Conservation (phyloP, 1,284 basidiomycete genomes). For the Moesziomyces sp. region DNA sequence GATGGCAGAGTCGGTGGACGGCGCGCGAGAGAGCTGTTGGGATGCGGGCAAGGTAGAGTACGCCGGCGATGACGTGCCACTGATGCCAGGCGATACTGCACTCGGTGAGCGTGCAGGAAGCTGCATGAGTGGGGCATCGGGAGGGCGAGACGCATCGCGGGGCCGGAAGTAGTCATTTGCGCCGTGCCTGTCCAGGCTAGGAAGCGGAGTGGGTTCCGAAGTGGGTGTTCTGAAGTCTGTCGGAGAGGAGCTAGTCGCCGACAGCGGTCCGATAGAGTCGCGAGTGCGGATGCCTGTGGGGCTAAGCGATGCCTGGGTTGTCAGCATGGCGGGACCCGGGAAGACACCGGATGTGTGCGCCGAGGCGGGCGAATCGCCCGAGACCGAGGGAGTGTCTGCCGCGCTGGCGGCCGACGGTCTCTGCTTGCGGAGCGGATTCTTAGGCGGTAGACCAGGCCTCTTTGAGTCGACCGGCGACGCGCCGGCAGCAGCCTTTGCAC, state of each 20-base stretch:
- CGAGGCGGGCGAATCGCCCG: constrained; percentile 28
- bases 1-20: constrained; percentile 21
- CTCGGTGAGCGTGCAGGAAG: constrained; percentile 19
- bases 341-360: constrained; percentile 16
- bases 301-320: constrained; percentile 2
- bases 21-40: constrained; percentile 26
- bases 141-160: constrained; percentile 4
- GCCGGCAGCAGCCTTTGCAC: not conserved
- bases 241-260: constrained; percentile 21
- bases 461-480: constrained; percentile 10
- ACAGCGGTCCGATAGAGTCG: constrained; percentile 6
- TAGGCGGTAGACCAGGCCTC: constrained; percentile 42
- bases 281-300: not conserved
- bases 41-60: constrained; percentile 13
- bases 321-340: constrained; percentile 12
- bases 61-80: constrained; percentile 22
- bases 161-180: constrained; percentile 22
- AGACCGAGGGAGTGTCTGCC: constrained; percentile 13
- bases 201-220: constrained; percentile 9
- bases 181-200: constrained; percentile 12
- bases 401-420: constrained; percentile 26
- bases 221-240: constrained; percentile 21
- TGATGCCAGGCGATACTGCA: not conserved
- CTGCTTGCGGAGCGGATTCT: constrained; percentile 48
- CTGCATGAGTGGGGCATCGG: constrained; percentile 6